Evolutionary conservation across 306 rosid genomes (phyloP), one percentile per base, ranked within the genome.

Genomic region (Neltuma alba): DNA sequence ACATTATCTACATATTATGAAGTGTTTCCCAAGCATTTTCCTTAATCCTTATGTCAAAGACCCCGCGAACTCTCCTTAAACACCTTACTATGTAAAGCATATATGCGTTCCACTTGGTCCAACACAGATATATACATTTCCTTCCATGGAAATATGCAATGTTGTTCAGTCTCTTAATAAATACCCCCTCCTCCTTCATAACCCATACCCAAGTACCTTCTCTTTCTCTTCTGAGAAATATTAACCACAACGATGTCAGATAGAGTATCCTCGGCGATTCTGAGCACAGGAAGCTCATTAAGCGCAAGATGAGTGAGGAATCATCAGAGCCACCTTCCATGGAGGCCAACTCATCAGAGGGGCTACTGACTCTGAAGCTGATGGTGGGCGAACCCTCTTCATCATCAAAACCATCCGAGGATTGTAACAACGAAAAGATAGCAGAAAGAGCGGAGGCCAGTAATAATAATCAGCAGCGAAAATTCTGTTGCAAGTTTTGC

Each of bases 71-170:
- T 34, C 50, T 34, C 21, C 13, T 33, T 30, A 28, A 31, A 31
- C 30, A n/a, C 4, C 20, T 79, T 79, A 9, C 77, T 41, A 41
- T 57, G 45, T 33, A 6, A 28, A 62, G 61, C 12, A 63, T 31
- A 66, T 18, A 52, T 40, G 54, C 36, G 44, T 15, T 78, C 27
- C 25, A 68, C n/a, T 14, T 28, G 3, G 34, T 31, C 44, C 42
- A 16, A 20, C 45, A 12, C 40, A n/a, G 9, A 9, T 78, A 30
- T 40, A 14, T 58, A 10, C 16, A 16, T 71, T 70, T 57, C 82
- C 77, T 70, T 79, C 2, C 65, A 27, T 12, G 61, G 61, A 76
- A 76, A n/a, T 54, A 54, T 15, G 41, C 55, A 52, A 12, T 8
- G 2, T 6, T 40, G n/a, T n/a, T 21, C 27, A 6, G 15, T 69